Evolutionary conservation across 129 eudicot genomes (phyloP), one percentile per base, ranked within the genome.

Genomic region (Ambrosia trifida): DNA sequence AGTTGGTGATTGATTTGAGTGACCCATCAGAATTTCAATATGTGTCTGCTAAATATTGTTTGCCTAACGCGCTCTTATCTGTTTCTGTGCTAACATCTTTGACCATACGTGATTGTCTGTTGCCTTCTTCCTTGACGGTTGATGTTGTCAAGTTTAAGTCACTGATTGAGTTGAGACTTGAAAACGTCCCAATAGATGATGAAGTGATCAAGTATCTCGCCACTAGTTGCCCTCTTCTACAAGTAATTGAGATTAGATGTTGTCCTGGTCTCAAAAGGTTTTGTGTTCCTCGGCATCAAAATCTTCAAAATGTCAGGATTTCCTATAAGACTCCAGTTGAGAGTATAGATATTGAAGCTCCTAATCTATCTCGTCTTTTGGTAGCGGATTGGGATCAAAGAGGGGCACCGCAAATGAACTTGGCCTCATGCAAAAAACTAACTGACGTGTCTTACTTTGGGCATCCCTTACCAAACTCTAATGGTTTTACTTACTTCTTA

Each of bases 181-280:
- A 1, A 64, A 2, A 11, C 20, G 33, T 64, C 14, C 3, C 14
- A 8, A 40, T 64, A 64, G 9, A 64, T 40, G 51, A 64, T 10
- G 69, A 41, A 16, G 69, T 10, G 35, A 64, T 64, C 31, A 51
- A 17, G 58, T 51, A 51, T 51, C 58, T 51, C 58, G 2, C 30
- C 30, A 17, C 58, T 16, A 17, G 47, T 14, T 62, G 68, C 47
- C 68, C 68, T 36, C 28, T 62, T 62, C 47, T 62, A 11, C 6
- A 49, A 51, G 24, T 5, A 16, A 6, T 52, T 18, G 11, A 52
- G 0, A 18, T 52, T 52, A 7, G 0, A 2, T 0, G 4, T 9
- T 52, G 59, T 52, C 31, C 20, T 52, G 59, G 59, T n/a, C 18
- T 52, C 9, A 52, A 49, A 13, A 49, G 54, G 17, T 49, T 49